These are phyloP conservation scores for Dothideomycetes sp. DNA, from an alignment of 2,329 filamentous ascomycete genomes.

Conservation along the genomic window DNA sequence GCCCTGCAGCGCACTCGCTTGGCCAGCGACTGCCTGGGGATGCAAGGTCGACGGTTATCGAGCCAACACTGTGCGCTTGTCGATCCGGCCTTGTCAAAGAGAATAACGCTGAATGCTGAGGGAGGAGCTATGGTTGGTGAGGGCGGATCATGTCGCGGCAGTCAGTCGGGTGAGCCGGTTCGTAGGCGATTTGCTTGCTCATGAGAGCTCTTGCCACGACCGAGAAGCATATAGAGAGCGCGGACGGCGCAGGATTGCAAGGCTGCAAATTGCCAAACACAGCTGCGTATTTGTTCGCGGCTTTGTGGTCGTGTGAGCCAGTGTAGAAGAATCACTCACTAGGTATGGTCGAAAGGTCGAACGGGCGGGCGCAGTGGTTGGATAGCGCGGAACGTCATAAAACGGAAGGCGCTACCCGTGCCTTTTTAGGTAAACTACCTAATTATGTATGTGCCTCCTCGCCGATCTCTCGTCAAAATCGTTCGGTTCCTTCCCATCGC, in stretches of 20 bases:
- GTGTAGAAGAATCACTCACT: no score
- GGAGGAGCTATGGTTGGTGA: slow-evolving; percentile 6
- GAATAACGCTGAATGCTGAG: slow-evolving; percentile 3
- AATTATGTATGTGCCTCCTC: no score
- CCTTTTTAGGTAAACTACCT: no score
- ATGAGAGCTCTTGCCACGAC: slow-evolving; percentile 6
- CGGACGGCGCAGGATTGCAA: neutral
- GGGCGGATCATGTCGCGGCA: slow-evolving; percentile 13
- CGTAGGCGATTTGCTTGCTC: slow-evolving; percentile 8
- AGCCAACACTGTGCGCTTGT: slow-evolving; percentile 10
- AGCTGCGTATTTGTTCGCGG: no score
- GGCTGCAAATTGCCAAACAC: no score
- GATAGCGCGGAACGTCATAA: no score
- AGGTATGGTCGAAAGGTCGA: no score
- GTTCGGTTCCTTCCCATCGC: no score
- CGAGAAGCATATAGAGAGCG: slow-evolving; percentile 7
- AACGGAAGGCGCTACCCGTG: no score
- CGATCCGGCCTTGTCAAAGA: neutral
- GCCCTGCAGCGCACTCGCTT: slow-evolving; percentile 10
- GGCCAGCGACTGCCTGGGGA: slow-evolving; percentile 8
- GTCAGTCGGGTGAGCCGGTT: slow-evolving; percentile 10
- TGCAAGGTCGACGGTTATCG: neutral
- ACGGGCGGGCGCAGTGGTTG: no score
- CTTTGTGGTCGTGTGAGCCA: no score
- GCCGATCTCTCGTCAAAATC: no score